Evolutionary conservation across 2,329 filamentous ascomycete genomes (phyloP), one percentile per base, ranked within the genome.

Genomic region (Cercospora janseana): DNA sequence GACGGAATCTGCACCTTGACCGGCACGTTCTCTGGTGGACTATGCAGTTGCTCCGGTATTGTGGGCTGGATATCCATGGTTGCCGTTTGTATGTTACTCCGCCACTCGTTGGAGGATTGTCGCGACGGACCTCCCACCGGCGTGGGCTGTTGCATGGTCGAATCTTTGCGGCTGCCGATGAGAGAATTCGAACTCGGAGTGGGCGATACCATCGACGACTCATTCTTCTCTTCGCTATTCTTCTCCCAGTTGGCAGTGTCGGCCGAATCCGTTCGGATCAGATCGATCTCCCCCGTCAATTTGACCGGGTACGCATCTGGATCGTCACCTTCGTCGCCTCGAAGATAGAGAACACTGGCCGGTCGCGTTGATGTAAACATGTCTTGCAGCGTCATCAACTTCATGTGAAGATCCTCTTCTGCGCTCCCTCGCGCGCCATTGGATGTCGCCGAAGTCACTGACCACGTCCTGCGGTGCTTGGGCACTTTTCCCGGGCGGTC

Each of bases 391-490:
- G 81, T 85, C 59, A 86, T 83, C 21, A 93, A 75, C 69, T 92
- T 92, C 68, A 81, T 80, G 62, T 90, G 86, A 18, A 92, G 69
- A 63, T 93, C 88, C 62, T 93, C 88, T 65, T 78, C 75, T 2
- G 73, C 72, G 38, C 72, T 68, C 10, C 68, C 66, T 34, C 73
- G 68, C 38, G 74, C 66, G 43, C 67, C 69, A 34, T 66, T 62
- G 5, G 76, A 74, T 27, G 70, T 72, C 24, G 72, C 72, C 4
- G 92, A 96, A 18, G 89, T 91, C 79, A 95, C 88, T 7, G 92
- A 96, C 90, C 91, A 96, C 0, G 90, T 95, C 52, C 92, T 79
- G 70, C 95, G 94, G 71, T 96, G 90, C 69, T 95, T 95, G 18
- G 82, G 80, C 1, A 87, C 81, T 68, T 95, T 95, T n/a, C 86